Evolutionary conservation across 495 filamentous ascomycete genomes (phyloP).

Genomic region (Rostrohypoxylon terebratum): DNA sequence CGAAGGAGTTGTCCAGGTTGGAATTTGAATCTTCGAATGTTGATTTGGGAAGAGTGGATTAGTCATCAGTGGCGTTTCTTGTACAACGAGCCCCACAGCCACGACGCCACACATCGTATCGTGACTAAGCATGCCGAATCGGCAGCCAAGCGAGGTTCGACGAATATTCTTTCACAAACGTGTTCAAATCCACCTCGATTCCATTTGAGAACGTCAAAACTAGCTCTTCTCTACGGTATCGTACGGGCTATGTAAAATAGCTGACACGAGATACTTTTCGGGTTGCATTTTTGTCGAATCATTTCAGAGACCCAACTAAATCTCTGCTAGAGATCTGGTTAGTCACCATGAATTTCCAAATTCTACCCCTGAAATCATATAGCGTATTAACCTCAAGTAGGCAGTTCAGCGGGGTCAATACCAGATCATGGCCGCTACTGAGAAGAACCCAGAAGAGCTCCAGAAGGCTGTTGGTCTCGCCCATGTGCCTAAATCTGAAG

Average conservation of each 20-base stretch:
- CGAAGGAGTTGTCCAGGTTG: not conserved
- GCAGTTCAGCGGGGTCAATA: no score
- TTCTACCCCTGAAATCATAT: not conserved
- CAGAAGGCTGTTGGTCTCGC: constrained; percentile 57
- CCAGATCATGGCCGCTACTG: constrained; percentile 52
- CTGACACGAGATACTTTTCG: not conserved
- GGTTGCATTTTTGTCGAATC: not conserved
- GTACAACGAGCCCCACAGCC: not conserved
- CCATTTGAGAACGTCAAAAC: no score
- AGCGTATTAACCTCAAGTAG: not conserved
- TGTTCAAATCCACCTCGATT: constrained; percentile 20
- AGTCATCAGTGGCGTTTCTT: not conserved
- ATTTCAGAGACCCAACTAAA: no score
- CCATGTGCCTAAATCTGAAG: constrained; percentile 60
- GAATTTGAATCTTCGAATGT: not conserved
- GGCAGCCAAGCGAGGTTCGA: constrained; percentile 17
- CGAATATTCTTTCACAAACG: constrained; percentile 7
- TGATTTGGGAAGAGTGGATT: not conserved
- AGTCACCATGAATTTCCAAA: not conserved
- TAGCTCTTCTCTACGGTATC: no score
- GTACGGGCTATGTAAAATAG: not conserved
- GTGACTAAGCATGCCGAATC: constrained; percentile 4
- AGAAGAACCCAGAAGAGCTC: constrained; percentile 60
- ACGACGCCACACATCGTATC: constrained; percentile 8
- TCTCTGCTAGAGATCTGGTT: not conserved